Evolutionary conservation across 208 protist species (phyloP).

Genomic region (Wallacemonas sp.): DNA sequence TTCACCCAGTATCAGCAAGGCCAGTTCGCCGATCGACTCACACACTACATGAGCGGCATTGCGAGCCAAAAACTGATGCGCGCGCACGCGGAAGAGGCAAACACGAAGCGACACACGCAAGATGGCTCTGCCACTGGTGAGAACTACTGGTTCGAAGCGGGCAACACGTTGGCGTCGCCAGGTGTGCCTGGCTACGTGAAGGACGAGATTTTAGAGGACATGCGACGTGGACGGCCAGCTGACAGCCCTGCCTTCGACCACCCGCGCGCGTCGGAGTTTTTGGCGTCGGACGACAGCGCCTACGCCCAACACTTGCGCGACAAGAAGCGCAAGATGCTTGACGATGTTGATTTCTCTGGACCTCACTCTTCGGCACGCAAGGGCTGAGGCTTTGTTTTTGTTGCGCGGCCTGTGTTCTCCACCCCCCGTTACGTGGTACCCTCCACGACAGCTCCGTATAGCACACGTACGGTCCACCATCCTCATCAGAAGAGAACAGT

Average conservation of each 20-base stretch:
- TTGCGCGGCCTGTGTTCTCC: not conserved
- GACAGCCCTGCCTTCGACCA: constrained; percentile 65
- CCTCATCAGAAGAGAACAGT: too few relatives aligned
- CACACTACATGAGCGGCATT: constrained; percentile 44
- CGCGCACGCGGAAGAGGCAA: constrained; percentile 48
- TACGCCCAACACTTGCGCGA: constrained; percentile 62
- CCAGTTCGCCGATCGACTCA: constrained; percentile 60
- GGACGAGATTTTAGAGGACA: constrained; percentile 73
- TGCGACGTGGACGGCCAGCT: constrained; percentile 42
- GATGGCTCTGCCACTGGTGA: constrained; percentile 81
- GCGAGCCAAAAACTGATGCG: constrained; percentile 55
- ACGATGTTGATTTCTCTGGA: constrained; percentile 14
- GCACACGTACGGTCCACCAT: too few relatives aligned
- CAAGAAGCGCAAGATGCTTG: constrained; percentile 38
- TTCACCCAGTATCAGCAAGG: constrained; percentile 71
- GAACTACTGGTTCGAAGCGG: constrained; percentile 87
- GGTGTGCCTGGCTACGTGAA: constrained; percentile 68
- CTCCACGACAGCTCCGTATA: too few relatives aligned
- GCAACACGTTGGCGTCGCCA: constrained; percentile 57
- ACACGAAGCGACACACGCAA: constrained; percentile 54
- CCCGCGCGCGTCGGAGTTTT: constrained; percentile 29
- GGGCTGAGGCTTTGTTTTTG: constrained; percentile 1
- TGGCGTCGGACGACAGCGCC: constrained; percentile 29
- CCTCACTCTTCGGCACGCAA: not conserved
- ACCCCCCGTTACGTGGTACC: too few relatives aligned